Conservation (phyloP, 768 basidiomycete genomes). For the Russula brevipes region DNA sequence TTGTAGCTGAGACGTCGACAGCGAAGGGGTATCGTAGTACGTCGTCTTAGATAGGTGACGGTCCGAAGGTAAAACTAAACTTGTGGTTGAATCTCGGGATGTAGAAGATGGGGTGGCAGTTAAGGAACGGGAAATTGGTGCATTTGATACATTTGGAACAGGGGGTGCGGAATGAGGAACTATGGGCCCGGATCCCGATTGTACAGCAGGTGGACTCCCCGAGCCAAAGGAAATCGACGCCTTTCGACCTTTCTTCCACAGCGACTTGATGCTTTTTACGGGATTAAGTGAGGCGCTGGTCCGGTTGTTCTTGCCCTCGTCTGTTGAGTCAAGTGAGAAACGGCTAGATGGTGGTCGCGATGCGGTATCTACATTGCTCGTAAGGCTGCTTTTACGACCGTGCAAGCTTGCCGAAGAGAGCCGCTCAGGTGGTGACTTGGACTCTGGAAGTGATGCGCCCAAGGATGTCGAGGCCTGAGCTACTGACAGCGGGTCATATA, state of each 20-base stretch:
- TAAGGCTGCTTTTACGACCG: neutral
- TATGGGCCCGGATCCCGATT: neutral
- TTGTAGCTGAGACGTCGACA: constrained; percentile 6
- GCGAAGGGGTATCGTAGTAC: constrained; percentile 3
- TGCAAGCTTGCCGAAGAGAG: neutral
- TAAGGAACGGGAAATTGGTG: constrained; percentile 5
- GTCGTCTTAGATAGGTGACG: neutral
- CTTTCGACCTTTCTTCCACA: constrained; percentile 74
- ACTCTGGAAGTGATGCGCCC: neutral
- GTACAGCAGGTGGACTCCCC: constrained; percentile 13
- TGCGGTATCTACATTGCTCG: constrained; percentile 3
- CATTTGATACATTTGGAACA: constrained; percentile 8
- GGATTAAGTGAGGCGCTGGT: constrained; percentile 56
- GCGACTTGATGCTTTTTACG: constrained; percentile 65
- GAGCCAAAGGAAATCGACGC: constrained; percentile 36
- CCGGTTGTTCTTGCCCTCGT: constrained; percentile 31
- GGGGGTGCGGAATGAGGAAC: constrained; percentile 13
- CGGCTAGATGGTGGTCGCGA: constrained; percentile 38
- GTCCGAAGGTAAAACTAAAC: constrained; percentile 6
- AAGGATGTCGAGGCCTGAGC: constrained; percentile 8
- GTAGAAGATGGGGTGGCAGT: neutral
- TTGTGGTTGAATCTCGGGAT: constrained; percentile 21
- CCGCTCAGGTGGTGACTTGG: constrained; percentile 10
- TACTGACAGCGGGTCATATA: neutral
- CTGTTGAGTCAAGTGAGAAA: constrained; percentile 71